Conservation (phyloP, 1,139 yeast genomes). For the Scheffersomyces lignicola region DNA sequence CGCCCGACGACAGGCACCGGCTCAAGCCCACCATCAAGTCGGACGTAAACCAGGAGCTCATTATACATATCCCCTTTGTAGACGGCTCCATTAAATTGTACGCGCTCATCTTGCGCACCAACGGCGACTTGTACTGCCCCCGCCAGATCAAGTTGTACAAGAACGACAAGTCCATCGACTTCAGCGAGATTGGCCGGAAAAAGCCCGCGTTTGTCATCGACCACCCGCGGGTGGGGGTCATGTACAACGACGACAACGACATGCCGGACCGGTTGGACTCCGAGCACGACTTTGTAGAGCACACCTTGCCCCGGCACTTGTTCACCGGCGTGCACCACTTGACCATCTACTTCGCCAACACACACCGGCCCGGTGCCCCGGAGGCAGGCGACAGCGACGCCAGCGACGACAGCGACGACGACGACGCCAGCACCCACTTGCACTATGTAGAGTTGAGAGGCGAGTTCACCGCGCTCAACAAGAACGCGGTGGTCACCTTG, state of each 20-base stretch:
- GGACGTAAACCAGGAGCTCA: slow-evolving; percentile 81
- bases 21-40: slow-evolving; percentile 56
- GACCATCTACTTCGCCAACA: slow-evolving; percentile 65
- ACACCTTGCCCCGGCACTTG: slow-evolving; percentile 70
- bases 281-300: slow-evolving; percentile 72
- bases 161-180: slow-evolving; percentile 69
- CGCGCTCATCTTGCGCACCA: slow-evolving; percentile 69
- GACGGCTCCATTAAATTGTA: slow-evolving; percentile 73
- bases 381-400: not conserved
- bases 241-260: slow-evolving; percentile 31
- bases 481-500: slow-evolving; percentile 70
- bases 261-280: slow-evolving; percentile 29
- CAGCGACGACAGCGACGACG: slow-evolving; percentile 64
- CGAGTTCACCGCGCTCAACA: slow-evolving; percentile 60
- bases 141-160: slow-evolving; percentile 68
- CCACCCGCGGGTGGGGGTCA: slow-evolving; percentile 64
- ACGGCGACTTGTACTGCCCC: slow-evolving; percentile 67
- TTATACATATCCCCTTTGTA: slow-evolving; percentile 71
- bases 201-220: slow-evolving; percentile 54
- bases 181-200: slow-evolving; percentile 54
- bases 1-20: slow-evolving; percentile 39
- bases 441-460: slow-evolving; percentile 83
- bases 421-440: slow-evolving; percentile 51
- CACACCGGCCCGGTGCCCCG: slow-evolving; percentile 45
- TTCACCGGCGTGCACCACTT: slow-evolving; percentile 73